A percentile compares a stretch with the other conserved stretches of the same genome.
Evolutionary conservation across 1,284 basidiomycete genomes (phyloP).

Genomic region (Pascua guehoae): DNA sequence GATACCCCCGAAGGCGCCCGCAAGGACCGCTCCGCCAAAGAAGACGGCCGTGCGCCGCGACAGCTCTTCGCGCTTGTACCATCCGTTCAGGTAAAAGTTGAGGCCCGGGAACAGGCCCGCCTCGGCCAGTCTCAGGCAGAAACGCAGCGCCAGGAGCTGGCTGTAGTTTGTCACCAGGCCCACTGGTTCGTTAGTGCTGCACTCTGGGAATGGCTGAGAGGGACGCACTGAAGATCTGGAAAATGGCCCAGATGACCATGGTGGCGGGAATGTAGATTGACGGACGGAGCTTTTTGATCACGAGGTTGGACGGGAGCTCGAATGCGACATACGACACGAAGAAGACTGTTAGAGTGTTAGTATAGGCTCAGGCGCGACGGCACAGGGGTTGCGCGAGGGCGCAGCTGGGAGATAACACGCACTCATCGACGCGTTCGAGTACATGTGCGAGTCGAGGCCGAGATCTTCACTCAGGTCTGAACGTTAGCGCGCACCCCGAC

Average conservation of each 20-base stretch:
- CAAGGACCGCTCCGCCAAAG: conserved; percentile 50
- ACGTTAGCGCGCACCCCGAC: not conserved
- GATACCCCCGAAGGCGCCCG: conserved; percentile 46
- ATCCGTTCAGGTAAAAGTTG: conserved; percentile 49
- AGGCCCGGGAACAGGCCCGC: conserved; percentile 47
- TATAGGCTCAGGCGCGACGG: not conserved
- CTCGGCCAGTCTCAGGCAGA: conserved; percentile 49
- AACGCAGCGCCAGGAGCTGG: conserved; percentile 36
- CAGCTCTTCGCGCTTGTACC: conserved; percentile 49
- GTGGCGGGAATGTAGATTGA: conserved; percentile 45
- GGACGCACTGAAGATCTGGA: conserved; percentile 32
- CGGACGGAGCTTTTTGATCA: conserved; percentile 47
- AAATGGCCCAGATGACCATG: conserved; percentile 39
- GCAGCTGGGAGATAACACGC: conserved; percentile 5
- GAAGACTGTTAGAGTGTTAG: conserved; percentile 8
- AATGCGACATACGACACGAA: conserved; percentile 44
- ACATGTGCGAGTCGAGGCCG: conserved; percentile 43
- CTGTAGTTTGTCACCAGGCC: conserved; percentile 21
- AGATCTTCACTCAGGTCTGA: conserved; percentile 46
- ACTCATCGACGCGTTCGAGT: conserved; percentile 45
- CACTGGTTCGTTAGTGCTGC: conserved; percentile 17
- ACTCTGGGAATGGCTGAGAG: not conserved
- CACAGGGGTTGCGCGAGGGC: not conserved
- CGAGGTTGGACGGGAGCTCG: conserved; percentile 50
- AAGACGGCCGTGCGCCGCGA: conserved; percentile 49